Evolutionary conservation across 2,329 filamentous ascomycete genomes (phyloP).

Genomic region (Beauveria rudraprayagi): DNA sequence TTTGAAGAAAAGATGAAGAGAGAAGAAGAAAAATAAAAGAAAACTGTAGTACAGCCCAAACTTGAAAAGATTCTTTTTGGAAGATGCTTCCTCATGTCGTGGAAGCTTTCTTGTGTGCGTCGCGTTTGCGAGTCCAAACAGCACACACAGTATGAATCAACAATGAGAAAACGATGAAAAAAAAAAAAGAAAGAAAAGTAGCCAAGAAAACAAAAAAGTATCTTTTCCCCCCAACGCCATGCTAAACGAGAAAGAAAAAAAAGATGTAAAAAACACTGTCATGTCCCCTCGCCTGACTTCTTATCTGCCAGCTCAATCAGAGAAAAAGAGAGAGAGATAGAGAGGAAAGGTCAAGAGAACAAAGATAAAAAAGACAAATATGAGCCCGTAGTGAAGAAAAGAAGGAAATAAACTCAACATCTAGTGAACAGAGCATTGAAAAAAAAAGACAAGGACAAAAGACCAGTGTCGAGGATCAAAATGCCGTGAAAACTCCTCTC

Average conservation of each 20-base stretch:
- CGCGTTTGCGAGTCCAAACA: too few species aligned
- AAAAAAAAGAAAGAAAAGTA: conserved; percentile 7
- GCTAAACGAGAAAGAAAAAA: conserved; percentile 18
- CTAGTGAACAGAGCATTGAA: not conserved
- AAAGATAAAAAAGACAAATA: not conserved
- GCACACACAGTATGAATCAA: too few species aligned
- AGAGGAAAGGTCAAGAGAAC: not conserved
- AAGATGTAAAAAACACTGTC: not conserved
- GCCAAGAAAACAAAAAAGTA: conserved; percentile 8
- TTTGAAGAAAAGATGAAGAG: not conserved
- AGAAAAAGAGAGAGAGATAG: not conserved
- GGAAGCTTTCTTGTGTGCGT: not conserved
- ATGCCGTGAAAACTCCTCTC: conserved; percentile 13
- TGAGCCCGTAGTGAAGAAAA: conserved; percentile 7
- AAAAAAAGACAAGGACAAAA: not conserved
- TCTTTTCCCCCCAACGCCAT: conserved; percentile 25
- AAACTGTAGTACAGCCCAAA: not conserved
- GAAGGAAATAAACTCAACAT: not conserved
- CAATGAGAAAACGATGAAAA: not conserved
- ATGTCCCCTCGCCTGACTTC: not conserved
- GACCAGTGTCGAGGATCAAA: not conserved
- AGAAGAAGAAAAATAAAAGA: not conserved
- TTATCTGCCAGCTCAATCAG: not conserved
- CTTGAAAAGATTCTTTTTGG: not conserved
- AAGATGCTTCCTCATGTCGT: not conserved